Base-by-base conservation (phyloP, 352 stramenopile species). In the Achlya hypogyna region DNA sequence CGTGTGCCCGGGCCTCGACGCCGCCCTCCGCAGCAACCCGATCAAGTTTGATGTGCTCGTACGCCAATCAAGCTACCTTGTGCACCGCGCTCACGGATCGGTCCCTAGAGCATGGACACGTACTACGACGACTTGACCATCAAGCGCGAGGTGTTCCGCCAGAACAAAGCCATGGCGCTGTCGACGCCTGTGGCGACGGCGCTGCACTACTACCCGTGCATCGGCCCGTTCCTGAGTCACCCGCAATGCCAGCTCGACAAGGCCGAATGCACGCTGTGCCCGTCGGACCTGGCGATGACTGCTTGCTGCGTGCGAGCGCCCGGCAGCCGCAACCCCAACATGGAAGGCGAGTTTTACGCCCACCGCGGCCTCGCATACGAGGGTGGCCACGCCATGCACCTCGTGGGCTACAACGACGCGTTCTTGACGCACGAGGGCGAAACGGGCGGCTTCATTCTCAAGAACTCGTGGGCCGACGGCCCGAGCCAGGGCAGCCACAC, bases 131-230 rank as follows among this genome's bases (percentile, higher is more conserved):
- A 88, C 56, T 87, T 89, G 78, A 87, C 83, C 28, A 81, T 88
- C n/a, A 75, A 80, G 42, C 78, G 87, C 58, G 76, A 87, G 64
- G 64, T 92, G 60, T 81, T 88, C 62, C 74, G 79, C 51, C 81
- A 84, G 67, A 89, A 89, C 51, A 79, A 90, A 65, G 83, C 80
- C 14, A 89, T 92, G 81, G 76, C 79, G 53, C 70, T 92, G n/a
- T 87, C 79, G 9, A 90, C 80, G 38, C 79, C 83, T 6, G 79
- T 92, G 0, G 78, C 80, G 27, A 86, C 84, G 74, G 74, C 83
- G 40, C 87, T 79, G 12, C 83, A 90, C 71, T 92, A 89, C 72
- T 90, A 92, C 62, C 83, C 83, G n/a, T 92, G 81, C 67, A 92
- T 90, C 32, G 78, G 78, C 4, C 68, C 69, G 25, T 86, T 92